These are phyloP conservation scores for Calonectria pteridis DNA, from an alignment of 2,329 filamentous ascomycete species.

Conservation along the genomic window DNA sequence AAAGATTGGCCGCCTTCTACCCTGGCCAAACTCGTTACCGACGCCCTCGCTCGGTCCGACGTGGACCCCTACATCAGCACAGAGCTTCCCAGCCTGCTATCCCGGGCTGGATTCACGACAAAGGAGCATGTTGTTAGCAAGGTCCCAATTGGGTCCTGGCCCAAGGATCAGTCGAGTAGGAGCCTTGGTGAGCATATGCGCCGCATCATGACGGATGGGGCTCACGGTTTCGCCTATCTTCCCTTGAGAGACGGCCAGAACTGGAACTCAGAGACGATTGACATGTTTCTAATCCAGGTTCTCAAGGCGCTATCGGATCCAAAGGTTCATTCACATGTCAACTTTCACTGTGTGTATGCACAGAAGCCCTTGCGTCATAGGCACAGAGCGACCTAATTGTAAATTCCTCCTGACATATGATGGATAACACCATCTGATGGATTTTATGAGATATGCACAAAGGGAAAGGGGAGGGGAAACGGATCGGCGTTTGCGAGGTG, in stretches of 20 bases:
- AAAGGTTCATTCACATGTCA: slow-evolving; percentile 8
- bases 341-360: slow-evolving; percentile 4
- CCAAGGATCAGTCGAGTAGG: background rate
- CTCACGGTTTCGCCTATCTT: slow-evolving; percentile 46
- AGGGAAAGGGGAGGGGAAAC: background rate
- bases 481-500: background rate
- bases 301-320: slow-evolving; percentile 45
- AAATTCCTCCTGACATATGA: background rate
- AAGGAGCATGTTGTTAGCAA: background rate
- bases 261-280: slow-evolving; percentile 47
- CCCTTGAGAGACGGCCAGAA: slow-evolving; percentile 47
- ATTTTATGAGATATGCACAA: slow-evolving; percentile 2
- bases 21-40: slow-evolving; percentile 40
- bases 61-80: slow-evolving; percentile 41
- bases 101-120: background rate
- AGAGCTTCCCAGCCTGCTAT: background rate
- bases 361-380: slow-evolving; percentile 8
- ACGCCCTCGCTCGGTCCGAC: slow-evolving; percentile 42
- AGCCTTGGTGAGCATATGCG: slow-evolving; percentile 27
- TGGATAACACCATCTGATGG: background rate
- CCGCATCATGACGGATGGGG: slow-evolving; percentile 39
- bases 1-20: slow-evolving; percentile 36
- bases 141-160: slow-evolving; percentile 3
- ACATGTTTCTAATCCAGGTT: slow-evolving; percentile 46
- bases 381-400: background rate